A percentile compares a stretch with the other conserved stretches of the same genome.
phyloP scores from a whole-genome alignment of 176 grass and related monocot genomes.

The Urochloa ruziziensis region DNA sequence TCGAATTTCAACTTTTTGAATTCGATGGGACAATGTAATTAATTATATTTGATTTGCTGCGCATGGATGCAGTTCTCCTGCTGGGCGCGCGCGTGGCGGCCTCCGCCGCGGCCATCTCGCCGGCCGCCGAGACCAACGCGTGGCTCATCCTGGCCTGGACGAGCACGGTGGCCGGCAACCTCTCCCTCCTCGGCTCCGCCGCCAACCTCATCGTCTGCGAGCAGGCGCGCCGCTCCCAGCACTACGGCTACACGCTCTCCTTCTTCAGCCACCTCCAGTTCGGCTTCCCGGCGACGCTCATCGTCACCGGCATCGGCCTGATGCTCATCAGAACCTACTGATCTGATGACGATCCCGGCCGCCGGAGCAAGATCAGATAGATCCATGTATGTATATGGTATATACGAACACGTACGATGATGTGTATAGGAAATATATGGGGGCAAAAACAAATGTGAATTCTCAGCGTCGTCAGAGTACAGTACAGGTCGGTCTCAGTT shows the following conservation, averaged over 20 bases:
- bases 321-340: constrained; percentile 52
- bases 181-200: constrained; percentile 83
- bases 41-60: too few relatives aligned
- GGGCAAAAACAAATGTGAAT: too few relatives aligned
- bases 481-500: too few relatives aligned
- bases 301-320: constrained; percentile 66
- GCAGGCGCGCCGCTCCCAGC: constrained; percentile 68
- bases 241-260: constrained; percentile 76
- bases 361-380: too few relatives aligned
- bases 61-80: constrained; percentile 67
- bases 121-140: constrained; percentile 43
- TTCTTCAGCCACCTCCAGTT: constrained; percentile 78
- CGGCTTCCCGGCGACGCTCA: constrained; percentile 62
- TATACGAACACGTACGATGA: too few relatives aligned
- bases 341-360: not conserved
- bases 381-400: too few relatives aligned
- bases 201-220: constrained; percentile 95
- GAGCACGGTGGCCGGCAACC: constrained; percentile 94
- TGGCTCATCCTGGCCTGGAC: constrained; percentile 96
- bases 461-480: too few relatives aligned
- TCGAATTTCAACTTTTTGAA: too few relatives aligned
- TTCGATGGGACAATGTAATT: too few relatives aligned
- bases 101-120: constrained; percentile 68
- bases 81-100: constrained; percentile 70
- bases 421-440: too few relatives aligned